Evolutionary conservation across 306 rosid genomes (phyloP).

Genomic region (Alnus glutinosa): DNA sequence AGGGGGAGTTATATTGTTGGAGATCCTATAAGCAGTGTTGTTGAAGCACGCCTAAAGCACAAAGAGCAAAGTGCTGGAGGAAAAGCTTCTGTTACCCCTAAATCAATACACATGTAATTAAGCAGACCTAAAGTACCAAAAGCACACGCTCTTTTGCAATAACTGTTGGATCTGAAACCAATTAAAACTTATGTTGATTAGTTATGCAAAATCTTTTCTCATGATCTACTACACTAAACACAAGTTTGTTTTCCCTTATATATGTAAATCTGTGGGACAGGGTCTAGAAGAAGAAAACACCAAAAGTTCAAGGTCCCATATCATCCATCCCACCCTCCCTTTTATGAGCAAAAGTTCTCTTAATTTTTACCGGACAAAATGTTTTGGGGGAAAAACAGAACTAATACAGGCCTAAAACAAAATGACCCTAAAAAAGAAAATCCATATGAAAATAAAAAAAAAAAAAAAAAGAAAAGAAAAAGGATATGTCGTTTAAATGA

Average conservation of each 20-base stretch:
- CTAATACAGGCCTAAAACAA: no score
- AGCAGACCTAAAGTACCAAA: neutral
- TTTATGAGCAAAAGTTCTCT: no score
- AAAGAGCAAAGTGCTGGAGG: neutral
- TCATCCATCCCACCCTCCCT: no score
- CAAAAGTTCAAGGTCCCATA: no score
- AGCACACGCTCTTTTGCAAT: neutral
- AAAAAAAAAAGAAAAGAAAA: no score
- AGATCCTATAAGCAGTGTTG: neutral
- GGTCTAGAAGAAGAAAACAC: neutral
- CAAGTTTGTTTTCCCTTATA: no score
- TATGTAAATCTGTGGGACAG: no score
- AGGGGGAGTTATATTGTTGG: neutral
- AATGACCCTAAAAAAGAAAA: neutral
- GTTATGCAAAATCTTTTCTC: neutral
- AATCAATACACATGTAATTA: neutral
- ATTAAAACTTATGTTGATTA: neutral
- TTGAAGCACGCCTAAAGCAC: neutral
- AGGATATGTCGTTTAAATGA: no score
- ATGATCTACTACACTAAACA: neutral
- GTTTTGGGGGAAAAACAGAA: no score
- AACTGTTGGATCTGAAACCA: neutral
- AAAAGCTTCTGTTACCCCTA: neutral
- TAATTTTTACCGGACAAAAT: no score
- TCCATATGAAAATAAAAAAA: no score